Evolutionary conservation across 257 asterid species (phyloP).

Genomic region (Nicotiana paniculata): DNA sequence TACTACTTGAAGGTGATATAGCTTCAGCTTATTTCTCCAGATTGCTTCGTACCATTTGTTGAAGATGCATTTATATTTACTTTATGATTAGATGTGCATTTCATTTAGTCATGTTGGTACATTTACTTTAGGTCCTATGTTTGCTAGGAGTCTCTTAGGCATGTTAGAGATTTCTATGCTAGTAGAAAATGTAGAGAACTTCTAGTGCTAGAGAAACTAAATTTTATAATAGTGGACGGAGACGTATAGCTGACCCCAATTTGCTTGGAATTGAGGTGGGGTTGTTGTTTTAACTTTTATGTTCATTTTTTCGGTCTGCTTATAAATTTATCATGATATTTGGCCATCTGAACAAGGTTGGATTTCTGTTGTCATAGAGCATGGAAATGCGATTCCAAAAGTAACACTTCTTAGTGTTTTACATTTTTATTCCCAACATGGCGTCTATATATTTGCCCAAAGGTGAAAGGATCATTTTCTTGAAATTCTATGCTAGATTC

Average conservation of each 20-base stretch:
- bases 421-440: not conserved
- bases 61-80: not conserved
- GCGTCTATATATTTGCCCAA: not conserved
- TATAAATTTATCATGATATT: not conserved
- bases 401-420: not conserved
- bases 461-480: not conserved
- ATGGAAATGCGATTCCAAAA: not conserved
- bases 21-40: not conserved
- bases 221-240: not conserved
- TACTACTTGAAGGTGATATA: conserved; percentile 60
- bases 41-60: not conserved
- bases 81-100: not conserved
- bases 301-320: not conserved
- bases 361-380: not conserved
- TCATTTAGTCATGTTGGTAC: not conserved
- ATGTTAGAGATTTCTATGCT: not conserved
- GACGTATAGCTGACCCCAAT: not conserved
- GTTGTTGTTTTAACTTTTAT: not conserved
- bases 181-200: not conserved
- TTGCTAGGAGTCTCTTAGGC: not conserved
- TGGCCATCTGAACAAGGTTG: not conserved
- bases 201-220: not conserved
- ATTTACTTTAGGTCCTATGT: not conserved
- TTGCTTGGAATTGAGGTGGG: no score
- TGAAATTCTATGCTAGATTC: not conserved